Evolutionary conservation across 2,329 filamentous ascomycete genomes (phyloP).

Genomic region (Arthrobotrys conoides): DNA sequence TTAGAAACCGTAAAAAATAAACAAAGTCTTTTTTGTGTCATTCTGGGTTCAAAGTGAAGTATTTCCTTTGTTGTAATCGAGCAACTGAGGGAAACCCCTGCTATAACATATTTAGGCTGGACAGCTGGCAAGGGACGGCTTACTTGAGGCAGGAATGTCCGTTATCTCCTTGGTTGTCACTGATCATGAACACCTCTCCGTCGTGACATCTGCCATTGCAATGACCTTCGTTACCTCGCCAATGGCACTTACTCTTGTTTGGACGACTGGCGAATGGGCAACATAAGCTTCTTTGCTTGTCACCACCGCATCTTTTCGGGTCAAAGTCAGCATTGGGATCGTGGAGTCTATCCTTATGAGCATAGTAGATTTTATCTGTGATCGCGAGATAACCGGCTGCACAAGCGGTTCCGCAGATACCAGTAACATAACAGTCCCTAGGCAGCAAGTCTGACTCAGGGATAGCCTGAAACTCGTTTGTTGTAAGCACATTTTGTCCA

Average conservation of each 20-base stretch:
- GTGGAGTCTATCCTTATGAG: slow-evolving; percentile 42
- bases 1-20: too few relatives aligned
- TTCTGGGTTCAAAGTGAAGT: too few relatives aligned
- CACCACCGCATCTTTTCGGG: slow-evolving; percentile 64
- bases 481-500: slow-evolving; percentile 38
- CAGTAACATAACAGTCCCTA: slow-evolving; percentile 64
- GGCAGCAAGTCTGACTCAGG: slow-evolving; percentile 50
- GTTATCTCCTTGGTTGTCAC: slow-evolving; percentile 64
- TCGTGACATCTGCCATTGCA: slow-evolving; percentile 66
- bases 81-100: too few relatives aligned
- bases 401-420: slow-evolving; percentile 64
- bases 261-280: slow-evolving; percentile 66
- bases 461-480: slow-evolving; percentile 41
- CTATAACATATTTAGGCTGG: too few relatives aligned
- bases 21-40: too few relatives aligned
- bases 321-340: slow-evolving; percentile 42
- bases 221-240: slow-evolving; percentile 64
- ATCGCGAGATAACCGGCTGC: slow-evolving; percentile 65
- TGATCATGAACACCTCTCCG: slow-evolving; percentile 65
- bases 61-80: too few relatives aligned
- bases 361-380: slow-evolving; percentile 61
- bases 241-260: slow-evolving; percentile 65
- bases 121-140: slow-evolving; percentile 11
- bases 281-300: slow-evolving; percentile 65
- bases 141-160: slow-evolving; percentile 63